These are phyloP conservation scores for Echeveria elegans DNA, from an alignment of 164 flowering plant species.

Conservation along the genomic window DNA sequence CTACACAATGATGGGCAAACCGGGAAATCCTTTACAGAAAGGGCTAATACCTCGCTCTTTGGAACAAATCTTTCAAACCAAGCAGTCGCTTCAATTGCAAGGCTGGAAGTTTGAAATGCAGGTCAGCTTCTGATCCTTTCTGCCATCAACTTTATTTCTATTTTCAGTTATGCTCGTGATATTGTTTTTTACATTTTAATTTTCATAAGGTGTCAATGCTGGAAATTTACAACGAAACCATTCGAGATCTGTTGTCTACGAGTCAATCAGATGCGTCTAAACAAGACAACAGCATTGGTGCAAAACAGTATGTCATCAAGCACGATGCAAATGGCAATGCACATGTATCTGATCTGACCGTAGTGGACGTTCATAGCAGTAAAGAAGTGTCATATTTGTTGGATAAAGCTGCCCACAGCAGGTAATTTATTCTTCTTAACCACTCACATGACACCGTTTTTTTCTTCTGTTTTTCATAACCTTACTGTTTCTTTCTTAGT, in stretches of 20 bases:
- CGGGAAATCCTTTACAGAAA: constrained; percentile 52
- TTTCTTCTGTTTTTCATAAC: background rate
- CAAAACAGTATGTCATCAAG: constrained; percentile 72
- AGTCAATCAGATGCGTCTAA: constrained; percentile 38
- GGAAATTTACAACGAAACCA: constrained; percentile 90
- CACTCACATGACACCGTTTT: background rate
- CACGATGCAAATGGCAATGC: constrained; percentile 88
- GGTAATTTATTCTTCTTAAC: constrained; percentile 26
- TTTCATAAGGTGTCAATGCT: constrained; percentile 70
- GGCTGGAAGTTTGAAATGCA: constrained; percentile 98
- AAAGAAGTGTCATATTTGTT: constrained; percentile 78
- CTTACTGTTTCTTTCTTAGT: background rate
- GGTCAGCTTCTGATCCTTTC: constrained; percentile 26
- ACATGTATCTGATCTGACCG: constrained; percentile 77
- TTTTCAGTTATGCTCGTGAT: background rate
- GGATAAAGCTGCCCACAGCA: constrained; percentile 84
- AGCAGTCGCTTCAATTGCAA: constrained; percentile 56
- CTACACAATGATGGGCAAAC: constrained; percentile 95
- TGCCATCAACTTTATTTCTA: background rate
- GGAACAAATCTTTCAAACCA: constrained; percentile 87
- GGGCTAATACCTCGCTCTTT: constrained; percentile 89
- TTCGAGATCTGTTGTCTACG: constrained; percentile 70
- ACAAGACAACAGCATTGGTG: constrained; percentile 29
- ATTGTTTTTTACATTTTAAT: background rate
- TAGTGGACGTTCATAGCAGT: constrained; percentile 74